A percentile compares a stretch with the other conserved stretches of the same genome.
phyloP scores from a whole-genome alignment of 768 basidiomycete species.

The Rhizopogon rudus region DNA sequence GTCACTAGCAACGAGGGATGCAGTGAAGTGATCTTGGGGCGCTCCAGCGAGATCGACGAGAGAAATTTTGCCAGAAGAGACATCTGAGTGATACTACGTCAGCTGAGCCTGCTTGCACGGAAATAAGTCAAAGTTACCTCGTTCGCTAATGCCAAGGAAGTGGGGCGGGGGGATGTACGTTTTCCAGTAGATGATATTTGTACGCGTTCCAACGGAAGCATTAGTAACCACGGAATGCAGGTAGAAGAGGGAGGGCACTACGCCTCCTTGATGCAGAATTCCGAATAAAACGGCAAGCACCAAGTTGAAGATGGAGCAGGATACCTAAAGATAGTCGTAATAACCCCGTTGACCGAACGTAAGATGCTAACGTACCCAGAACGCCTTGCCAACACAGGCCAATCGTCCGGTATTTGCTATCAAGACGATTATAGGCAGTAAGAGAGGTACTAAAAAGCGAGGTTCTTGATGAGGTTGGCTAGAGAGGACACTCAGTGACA shows the following conservation, averaged over 20 bases:
- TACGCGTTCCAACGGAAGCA: constrained; percentile 1
- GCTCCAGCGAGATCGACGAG: constrained; percentile 29
- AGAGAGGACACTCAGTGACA: constrained; percentile 26
- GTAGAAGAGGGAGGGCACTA: constrained; percentile 33
- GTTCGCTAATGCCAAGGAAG: constrained; percentile 23
- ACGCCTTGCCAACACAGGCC: constrained; percentile 19
- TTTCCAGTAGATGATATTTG: constrained; percentile 33
- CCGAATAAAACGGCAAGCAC: constrained; percentile 29
- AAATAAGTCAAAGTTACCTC: constrained; percentile 11
- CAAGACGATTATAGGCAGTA: constrained; percentile 28
- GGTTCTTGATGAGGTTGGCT: constrained; percentile 36
- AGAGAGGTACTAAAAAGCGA: constrained; percentile 31
- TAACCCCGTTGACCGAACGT: background rate
- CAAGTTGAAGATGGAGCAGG: constrained; percentile 25
- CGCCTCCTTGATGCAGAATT: constrained; percentile 35
- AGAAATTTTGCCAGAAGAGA: constrained; percentile 12
- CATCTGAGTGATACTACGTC: constrained; percentile 16
- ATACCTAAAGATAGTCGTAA: constrained; percentile 12
- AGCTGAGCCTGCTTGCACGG: background rate
- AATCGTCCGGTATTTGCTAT: constrained; percentile 20
- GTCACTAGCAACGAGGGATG: constrained; percentile 10
- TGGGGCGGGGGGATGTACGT: constrained; percentile 36
- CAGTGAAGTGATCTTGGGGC: constrained; percentile 9
- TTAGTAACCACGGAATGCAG: constrained; percentile 22
- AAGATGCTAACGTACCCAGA: constrained; percentile 25